These are phyloP conservation scores for Aspergillus incahuasiensis DNA, from an alignment of 495 filamentous ascomycete species.

Conservation along the genomic window DNA sequence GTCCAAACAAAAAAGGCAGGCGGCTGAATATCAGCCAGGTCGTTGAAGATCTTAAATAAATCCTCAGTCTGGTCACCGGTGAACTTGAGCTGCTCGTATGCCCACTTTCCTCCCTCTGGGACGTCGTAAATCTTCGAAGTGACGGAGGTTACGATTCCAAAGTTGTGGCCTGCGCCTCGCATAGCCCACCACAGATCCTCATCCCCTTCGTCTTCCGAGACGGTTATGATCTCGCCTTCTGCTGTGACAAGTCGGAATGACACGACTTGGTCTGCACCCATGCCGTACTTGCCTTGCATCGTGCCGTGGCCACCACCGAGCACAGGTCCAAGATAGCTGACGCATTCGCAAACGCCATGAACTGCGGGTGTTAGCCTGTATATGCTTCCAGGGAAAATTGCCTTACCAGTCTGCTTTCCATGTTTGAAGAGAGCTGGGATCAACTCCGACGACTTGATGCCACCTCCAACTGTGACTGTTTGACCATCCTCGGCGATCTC, in stretches of 20 bases:
- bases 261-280: slow-evolving; percentile 16
- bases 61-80: slow-evolving; percentile 6
- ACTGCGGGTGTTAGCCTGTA: not conserved
- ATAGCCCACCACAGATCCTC: slow-evolving; percentile 19
- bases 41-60: slow-evolving; percentile 8
- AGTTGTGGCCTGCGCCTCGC: slow-evolving; percentile 20
- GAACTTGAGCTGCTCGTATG: slow-evolving; percentile 7
- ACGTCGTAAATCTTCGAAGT: slow-evolving; percentile 19
- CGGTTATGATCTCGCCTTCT: slow-evolving; percentile 7
- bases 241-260: slow-evolving; percentile 15
- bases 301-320: slow-evolving; percentile 19
- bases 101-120: slow-evolving; percentile 6
- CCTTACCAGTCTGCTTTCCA: slow-evolving; percentile 17
- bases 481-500: slow-evolving; percentile 8
- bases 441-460: slow-evolving; percentile 8
- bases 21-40: slow-evolving; percentile 8
- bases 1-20: slow-evolving; percentile 10
- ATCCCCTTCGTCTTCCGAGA: slow-evolving; percentile 1
- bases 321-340: slow-evolving; percentile 14
- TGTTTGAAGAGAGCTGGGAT: slow-evolving; percentile 11
- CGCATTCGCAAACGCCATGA: slow-evolving; percentile 17
- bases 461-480: slow-evolving; percentile 17
- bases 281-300: slow-evolving; percentile 16
- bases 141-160: slow-evolving; percentile 20
- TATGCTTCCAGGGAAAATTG: not conserved